A percentile compares a stretch with the other conserved stretches of the same genome.
phyloP scores from a whole-genome alignment of 2,329 filamentous ascomycete genomes.

The Cercospora janseana region DNA sequence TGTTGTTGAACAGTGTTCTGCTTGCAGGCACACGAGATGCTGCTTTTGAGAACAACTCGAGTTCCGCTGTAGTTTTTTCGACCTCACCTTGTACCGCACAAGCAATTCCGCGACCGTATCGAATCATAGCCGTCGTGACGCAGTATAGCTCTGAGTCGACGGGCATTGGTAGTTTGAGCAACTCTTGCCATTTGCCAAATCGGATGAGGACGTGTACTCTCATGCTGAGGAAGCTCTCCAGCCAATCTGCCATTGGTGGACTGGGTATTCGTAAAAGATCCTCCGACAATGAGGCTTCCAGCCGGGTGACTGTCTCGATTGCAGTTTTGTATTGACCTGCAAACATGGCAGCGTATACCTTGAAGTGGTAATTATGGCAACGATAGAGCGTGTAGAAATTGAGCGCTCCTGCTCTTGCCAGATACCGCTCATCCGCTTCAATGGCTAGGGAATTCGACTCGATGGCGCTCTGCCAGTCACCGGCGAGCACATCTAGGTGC shows the following conservation, averaged over 20 bases:
- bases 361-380: slow-evolving; percentile 71
- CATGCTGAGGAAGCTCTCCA: slow-evolving; percentile 69
- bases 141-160: slow-evolving; percentile 62
- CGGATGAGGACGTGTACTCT: slow-evolving; percentile 68
- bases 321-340: slow-evolving; percentile 63
- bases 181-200: slow-evolving; percentile 69
- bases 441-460: slow-evolving; percentile 66
- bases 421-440: slow-evolving; percentile 64
- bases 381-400: slow-evolving; percentile 79
- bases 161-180: slow-evolving; percentile 58
- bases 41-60: slow-evolving; percentile 53
- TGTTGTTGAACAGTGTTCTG: slow-evolving; percentile 69
- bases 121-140: slow-evolving; percentile 64
- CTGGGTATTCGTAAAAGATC: slow-evolving; percentile 62
- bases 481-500: slow-evolving; percentile 71
- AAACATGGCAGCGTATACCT: slow-evolving; percentile 76
- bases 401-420: slow-evolving; percentile 56
- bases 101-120: slow-evolving; percentile 69
- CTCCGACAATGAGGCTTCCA: slow-evolving; percentile 64
- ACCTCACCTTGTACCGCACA: slow-evolving; percentile 58
- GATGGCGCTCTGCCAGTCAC: slow-evolving; percentile 67
- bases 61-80: slow-evolving; percentile 54
- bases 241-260: slow-evolving; percentile 75
- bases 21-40: slow-evolving; percentile 54
- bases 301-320: slow-evolving; percentile 56